Conservation (phyloP, 2,329 filamentous ascomycete species). For the Phaeophleospora eucalypticola region DNA sequence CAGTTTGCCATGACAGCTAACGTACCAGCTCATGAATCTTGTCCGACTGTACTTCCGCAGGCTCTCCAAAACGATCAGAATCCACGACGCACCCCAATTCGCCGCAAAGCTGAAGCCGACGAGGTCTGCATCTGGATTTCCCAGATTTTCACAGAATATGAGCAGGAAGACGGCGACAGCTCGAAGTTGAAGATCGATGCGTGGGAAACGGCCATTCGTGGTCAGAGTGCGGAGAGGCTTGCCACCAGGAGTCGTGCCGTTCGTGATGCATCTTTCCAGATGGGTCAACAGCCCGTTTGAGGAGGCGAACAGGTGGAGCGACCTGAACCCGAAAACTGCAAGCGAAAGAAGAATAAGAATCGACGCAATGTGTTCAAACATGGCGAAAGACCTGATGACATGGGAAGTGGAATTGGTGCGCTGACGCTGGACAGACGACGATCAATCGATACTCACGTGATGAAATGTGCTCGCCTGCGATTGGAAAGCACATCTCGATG, state of each 20-base stretch:
- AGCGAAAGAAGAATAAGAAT: neutral
- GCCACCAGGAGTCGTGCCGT: neutral
- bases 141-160: neutral
- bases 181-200: neutral
- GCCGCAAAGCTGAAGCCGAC: constrained; percentile 1
- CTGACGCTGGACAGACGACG: no score
- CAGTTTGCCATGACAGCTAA: neutral
- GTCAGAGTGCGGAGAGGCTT: neutral
- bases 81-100: neutral
- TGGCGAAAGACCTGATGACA: no score
- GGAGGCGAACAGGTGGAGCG: neutral
- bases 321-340: neutral
- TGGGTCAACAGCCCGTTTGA: neutral
- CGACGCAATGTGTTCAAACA: neutral
- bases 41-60: neutral
- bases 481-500: no score
- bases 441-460: no score
- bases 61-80: neutral
- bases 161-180: neutral
- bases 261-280: neutral
- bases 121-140: neutral
- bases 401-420: no score
- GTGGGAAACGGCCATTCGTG: neutral
- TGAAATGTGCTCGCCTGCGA: no score
- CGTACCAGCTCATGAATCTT: neutral